Evolutionary conservation across 495 filamentous ascomycete species (phyloP).

Genomic region (Lasiosphaeris hirsuta): DNA sequence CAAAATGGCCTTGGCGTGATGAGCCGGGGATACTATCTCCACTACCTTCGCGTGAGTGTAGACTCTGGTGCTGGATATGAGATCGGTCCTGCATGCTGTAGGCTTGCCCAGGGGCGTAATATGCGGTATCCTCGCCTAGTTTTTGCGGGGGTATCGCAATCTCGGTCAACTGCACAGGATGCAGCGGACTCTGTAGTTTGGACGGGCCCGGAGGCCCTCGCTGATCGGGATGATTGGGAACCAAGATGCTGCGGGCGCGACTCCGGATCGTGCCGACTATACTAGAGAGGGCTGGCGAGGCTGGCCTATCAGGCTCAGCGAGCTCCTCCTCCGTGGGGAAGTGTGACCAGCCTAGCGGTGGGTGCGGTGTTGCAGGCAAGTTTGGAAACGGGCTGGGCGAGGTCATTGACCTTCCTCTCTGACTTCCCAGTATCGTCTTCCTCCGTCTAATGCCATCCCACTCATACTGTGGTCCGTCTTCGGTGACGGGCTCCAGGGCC

Average conservation of each 20-base stretch:
- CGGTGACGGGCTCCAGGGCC: conserved; percentile 66
- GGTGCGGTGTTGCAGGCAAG: conserved; percentile 56
- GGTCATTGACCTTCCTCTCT: conserved; percentile 33
- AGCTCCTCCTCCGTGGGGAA: conserved; percentile 69
- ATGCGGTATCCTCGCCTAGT: conserved; percentile 34
- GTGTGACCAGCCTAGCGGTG: conserved; percentile 82
- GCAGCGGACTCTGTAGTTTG: conserved; percentile 47
- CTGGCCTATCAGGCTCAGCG: conserved; percentile 46
- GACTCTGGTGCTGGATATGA: conserved; percentile 9
- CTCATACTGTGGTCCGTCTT: conserved; percentile 66
- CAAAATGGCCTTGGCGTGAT: conserved; percentile 41
- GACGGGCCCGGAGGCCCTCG: conserved; percentile 19
- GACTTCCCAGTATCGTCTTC: conserved; percentile 63
- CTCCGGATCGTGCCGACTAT: conserved; percentile 60
- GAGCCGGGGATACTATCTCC: conserved; percentile 32
- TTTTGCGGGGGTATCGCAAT: conserved; percentile 56
- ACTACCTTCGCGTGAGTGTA: conserved; percentile 40
- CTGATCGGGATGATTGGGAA: conserved; percentile 43
- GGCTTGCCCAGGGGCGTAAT: conserved; percentile 31
- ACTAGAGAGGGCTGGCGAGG: conserved; percentile 50
- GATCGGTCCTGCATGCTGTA: conserved; percentile 10
- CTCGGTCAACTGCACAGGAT: conserved; percentile 59
- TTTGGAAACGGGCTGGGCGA: conserved; percentile 35
- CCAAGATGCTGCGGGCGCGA: conserved; percentile 48
- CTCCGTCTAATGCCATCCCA: conserved; percentile 91